Base-by-base conservation (phyloP, 2,329 filamentous ascomycete genomes). In the Cordyceps pruinosa region DNA sequence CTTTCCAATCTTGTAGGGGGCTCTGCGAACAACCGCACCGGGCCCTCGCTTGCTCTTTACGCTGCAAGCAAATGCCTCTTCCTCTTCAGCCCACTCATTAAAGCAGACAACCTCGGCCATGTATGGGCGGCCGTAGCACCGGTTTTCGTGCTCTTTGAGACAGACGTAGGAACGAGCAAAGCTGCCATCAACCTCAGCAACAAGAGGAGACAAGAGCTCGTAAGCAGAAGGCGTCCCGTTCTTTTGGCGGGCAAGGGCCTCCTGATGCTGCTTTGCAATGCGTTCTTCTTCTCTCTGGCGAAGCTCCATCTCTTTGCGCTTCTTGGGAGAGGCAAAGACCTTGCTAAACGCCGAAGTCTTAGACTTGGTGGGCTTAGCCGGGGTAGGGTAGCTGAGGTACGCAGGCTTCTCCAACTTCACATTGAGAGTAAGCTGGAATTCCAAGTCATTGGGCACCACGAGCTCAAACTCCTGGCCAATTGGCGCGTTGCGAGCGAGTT, bases 391-490 rank as follows among this genome's bases (percentile, higher is more conserved):
- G 56, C 75, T 75, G 59, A 76, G 76, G 13, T 87, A 80, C 26
- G 86, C 84, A 6, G 89, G 89, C 67, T 92, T 89, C 63, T 92
- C 88, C 25, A 97, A 80, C 76, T 97, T 97, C 62, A 96, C 95
- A 64, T 97, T 96, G 15, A 99, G 82, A 0, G 94, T 97, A 39
- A 99, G 83, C 73, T 99, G 94, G 75, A 99, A 99, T 71, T 99
- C 94, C n/a, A 99, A 84, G 65, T 99, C 94, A 64, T 96, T 94
- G 50, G 95, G 87, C 26, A 99, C 94, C 32, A 97, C 92, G 45
- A 99, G 85, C 74, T 99, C 94, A 65, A 99, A 99, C 70, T 99
- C 94, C 68, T 99, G 94, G 7, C 93, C 94, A 64, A 99, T 97
- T 0, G 94, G 91, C 2, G 94, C 93, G 59, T 89, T 93, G 64